Percentiles rank a stretch among this genome's conserved stretches.
Conservation (phyloP, 192 early-diverging fungal genomes). For the Dissophora ornata region DNA sequence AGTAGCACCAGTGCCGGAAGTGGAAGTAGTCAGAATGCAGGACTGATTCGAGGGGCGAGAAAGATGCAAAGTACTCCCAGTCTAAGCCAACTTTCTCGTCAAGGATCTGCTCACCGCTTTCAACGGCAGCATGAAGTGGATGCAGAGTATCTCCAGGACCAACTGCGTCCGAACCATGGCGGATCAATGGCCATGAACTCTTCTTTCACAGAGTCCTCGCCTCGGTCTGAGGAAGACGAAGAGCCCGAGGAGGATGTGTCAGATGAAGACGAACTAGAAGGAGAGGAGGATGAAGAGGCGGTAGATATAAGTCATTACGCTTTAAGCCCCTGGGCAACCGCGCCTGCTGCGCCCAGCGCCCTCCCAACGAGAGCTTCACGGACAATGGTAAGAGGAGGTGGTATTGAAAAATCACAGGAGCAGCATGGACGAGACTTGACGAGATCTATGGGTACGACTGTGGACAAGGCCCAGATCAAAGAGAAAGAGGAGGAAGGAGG, state of each 20-base stretch:
- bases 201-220: no score
- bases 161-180: no score
- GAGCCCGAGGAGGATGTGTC: no score
- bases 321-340: constrained; percentile 20
- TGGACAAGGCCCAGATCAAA: no score
- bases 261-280: constrained; percentile 11
- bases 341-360: background rate
- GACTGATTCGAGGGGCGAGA: constrained; percentile 4
- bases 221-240: constrained; percentile 12
- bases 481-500: background rate
- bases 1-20: background rate
- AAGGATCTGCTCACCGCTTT: background rate
- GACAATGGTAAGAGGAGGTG: no score
- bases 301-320: constrained; percentile 25
- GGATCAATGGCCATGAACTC: no score
- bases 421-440: no score
- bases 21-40: background rate
- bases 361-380: no score
- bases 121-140: background rate
- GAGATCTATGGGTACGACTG: no score
- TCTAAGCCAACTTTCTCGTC: constrained; percentile 11
- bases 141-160: no score
- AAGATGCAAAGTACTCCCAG: constrained; percentile 38
- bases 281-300: constrained; percentile 22
- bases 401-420: no score